These are phyloP conservation scores for Xylariaceae sp. DNA, from an alignment of 2,329 filamentous ascomycete species.

Conservation along the genomic window DNA sequence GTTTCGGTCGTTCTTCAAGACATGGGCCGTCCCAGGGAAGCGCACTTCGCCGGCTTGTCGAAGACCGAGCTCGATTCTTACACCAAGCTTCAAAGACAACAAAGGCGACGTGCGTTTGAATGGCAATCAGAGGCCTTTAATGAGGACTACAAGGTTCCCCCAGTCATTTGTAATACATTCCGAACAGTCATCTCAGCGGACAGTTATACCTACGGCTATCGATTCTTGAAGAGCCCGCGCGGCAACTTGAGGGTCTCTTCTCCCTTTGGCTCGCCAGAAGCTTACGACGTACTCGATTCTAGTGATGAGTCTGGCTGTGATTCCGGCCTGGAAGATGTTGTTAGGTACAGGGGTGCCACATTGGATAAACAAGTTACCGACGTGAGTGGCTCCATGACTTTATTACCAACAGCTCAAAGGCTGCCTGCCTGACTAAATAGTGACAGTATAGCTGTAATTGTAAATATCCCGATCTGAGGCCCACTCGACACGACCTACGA, in stretches of 20 bases:
- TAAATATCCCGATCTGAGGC: conserved; percentile 12
- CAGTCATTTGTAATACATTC: too few relatives aligned
- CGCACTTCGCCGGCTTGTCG: background rate
- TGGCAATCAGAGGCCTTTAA: background rate
- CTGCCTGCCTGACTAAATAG: conserved; percentile 5
- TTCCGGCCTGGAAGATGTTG: background rate
- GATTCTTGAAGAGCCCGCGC: too few relatives aligned
- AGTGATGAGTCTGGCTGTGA: background rate
- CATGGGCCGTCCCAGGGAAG: background rate
- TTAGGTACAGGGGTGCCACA: too few relatives aligned
- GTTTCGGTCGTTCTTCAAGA: background rate
- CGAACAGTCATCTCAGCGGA: too few relatives aligned
- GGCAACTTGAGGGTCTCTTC: too few relatives aligned
- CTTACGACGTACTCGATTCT: background rate
- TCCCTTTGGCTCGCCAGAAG: too few relatives aligned
- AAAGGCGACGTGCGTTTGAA: background rate
- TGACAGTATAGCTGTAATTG: conserved; percentile 15
- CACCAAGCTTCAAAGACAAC: background rate
- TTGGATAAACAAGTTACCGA: background rate
- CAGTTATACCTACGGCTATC: too few relatives aligned
- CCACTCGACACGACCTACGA: conserved; percentile 12
- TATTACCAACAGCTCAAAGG: background rate
- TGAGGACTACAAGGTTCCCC: background rate
- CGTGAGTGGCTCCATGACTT: background rate
- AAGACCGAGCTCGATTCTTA: background rate